A percentile compares a stretch with the other conserved stretches of the same genome.
phyloP scores from a whole-genome alignment of 352 stramenopile species.

The Phytophthora citricola region DNA sequence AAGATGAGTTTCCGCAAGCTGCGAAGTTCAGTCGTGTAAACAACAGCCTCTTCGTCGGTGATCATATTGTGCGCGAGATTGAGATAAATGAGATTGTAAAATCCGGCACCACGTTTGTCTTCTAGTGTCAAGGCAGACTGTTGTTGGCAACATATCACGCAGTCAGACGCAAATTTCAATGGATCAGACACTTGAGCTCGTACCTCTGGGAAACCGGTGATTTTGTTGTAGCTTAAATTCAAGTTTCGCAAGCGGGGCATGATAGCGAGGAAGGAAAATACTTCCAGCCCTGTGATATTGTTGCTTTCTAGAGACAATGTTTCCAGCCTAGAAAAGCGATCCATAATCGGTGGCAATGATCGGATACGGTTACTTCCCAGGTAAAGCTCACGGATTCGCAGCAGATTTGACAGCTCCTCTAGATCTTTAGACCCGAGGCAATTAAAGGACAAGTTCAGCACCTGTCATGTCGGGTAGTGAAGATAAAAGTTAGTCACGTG shows the following conservation, averaged over 20 bases:
- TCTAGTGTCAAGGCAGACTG: conserved; percentile 60
- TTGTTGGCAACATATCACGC: conserved; percentile 2
- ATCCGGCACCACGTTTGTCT: conserved; percentile 67
- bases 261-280: conserved; percentile 78
- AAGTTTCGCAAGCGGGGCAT: conserved; percentile 72
- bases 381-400: conserved; percentile 83
- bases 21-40: conserved; percentile 55
- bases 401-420: conserved; percentile 72
- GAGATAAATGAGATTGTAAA: conserved; percentile 74
- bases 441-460: conserved; percentile 85
- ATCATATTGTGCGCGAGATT: conserved; percentile 83
- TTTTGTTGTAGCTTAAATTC: conserved; percentile 85
- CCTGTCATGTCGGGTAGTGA: conserved; percentile 1
- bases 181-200: not conserved
- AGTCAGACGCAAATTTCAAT: conserved; percentile 1
- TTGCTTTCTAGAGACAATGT: conserved; percentile 84
- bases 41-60: conserved; percentile 50
- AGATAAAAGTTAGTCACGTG: not conserved
- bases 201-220: conserved; percentile 76
- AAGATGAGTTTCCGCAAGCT: conserved; percentile 74
- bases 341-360: conserved; percentile 76
- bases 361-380: conserved; percentile 76
- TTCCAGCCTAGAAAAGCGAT: conserved; percentile 76
- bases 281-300: conserved; percentile 63
- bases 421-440: conserved; percentile 68